phyloP scores from a whole-genome alignment of 2,329 filamentous ascomycete species.

The Microcera coccophila region DNA sequence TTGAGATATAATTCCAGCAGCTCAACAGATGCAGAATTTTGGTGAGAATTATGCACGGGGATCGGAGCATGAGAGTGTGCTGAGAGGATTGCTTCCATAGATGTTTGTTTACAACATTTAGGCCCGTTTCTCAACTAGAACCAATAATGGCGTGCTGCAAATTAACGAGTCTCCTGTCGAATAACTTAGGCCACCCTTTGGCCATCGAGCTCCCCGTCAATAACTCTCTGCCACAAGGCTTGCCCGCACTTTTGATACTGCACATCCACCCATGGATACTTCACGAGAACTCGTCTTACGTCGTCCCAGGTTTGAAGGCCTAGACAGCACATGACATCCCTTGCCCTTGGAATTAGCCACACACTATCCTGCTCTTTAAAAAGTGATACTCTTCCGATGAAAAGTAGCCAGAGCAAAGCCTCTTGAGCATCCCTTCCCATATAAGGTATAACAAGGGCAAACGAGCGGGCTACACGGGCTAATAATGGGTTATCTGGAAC shows the following conservation, averaged over 20 bases:
- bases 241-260: background rate
- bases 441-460: background rate
- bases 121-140: no score
- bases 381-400: slow-evolving; percentile 2
- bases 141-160: no score
- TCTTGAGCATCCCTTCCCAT: background rate
- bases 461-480: background rate
- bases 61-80: background rate
- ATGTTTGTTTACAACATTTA: no score
- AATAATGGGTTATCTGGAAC: slow-evolving; percentile 5
- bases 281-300: background rate
- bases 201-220: background rate
- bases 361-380: slow-evolving; percentile 4
- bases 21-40: no score
- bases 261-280: slow-evolving; percentile 7
- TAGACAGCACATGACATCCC: background rate
- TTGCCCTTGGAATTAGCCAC: slow-evolving; percentile 6
- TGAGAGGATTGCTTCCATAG: background rate
- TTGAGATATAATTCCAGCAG: slow-evolving; percentile 1
- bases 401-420: slow-evolving; percentile 5
- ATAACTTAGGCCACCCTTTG: no score
- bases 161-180: no score
- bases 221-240: background rate
- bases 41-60: background rate
- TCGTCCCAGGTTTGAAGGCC: slow-evolving; percentile 8